Conservation (phyloP, 345 rosid genomes). For the Sisymbrium irio region DNA sequence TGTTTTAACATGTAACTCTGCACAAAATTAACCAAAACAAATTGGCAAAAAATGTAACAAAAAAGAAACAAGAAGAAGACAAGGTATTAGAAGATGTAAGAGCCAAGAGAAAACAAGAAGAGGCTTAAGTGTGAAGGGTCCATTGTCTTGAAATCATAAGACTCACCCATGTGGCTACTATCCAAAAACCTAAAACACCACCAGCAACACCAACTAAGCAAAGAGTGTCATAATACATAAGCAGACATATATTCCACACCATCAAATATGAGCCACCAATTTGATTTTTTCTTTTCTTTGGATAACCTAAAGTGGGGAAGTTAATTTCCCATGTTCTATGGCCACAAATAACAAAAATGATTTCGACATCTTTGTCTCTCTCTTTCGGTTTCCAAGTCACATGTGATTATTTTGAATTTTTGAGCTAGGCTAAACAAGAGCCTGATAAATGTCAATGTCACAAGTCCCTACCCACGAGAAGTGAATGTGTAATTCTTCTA, state of each 20-base stretch:
- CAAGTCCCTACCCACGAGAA: slow-evolving; percentile 12
- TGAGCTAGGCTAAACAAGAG: slow-evolving; percentile 7
- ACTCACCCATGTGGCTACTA: slow-evolving; percentile 33
- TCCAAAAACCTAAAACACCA: slow-evolving; percentile 30
- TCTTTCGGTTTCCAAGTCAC: slow-evolving; percentile 28
- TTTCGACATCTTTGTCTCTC: slow-evolving; percentile 31
- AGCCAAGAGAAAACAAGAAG: slow-evolving; percentile 3
- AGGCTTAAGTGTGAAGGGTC: slow-evolving; percentile 17
- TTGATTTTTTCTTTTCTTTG: slow-evolving; percentile 13
- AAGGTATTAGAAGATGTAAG: background rate
- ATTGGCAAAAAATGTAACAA: background rate
- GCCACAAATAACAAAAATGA: slow-evolving; percentile 29
- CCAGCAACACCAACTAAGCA: slow-evolving; percentile 32
- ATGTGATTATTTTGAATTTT: slow-evolving; percentile 12
- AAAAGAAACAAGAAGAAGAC: slow-evolving; percentile 15
- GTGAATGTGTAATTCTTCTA: slow-evolving; percentile 6
- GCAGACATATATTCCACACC: slow-evolving; percentile 37
- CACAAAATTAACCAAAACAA: background rate
- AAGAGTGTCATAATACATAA: slow-evolving; percentile 25
- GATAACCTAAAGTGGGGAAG: slow-evolving; percentile 34
- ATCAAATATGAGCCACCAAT: slow-evolving; percentile 29
- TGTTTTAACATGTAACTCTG: background rate
- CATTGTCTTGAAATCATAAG: slow-evolving; percentile 25
- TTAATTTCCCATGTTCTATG: slow-evolving; percentile 35
- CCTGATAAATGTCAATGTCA: slow-evolving; percentile 30